phyloP scores from a whole-genome alignment of 75 land plant genomes.

The Pinus taeda region DNA sequence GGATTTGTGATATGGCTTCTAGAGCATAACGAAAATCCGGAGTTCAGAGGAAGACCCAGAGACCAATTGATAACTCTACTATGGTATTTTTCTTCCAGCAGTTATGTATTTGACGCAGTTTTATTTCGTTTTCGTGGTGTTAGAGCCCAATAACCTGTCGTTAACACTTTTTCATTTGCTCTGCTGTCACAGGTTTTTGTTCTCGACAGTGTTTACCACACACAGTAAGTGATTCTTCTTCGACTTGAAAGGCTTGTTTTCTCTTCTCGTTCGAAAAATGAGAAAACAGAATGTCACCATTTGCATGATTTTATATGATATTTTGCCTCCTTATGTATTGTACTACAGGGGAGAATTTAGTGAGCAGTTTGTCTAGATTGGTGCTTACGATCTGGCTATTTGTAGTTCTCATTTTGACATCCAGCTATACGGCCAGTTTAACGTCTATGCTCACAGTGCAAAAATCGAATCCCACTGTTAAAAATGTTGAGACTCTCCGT shows the following conservation, averaged over 20 bases:
- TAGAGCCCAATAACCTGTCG: background rate
- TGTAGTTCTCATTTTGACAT: constrained; percentile 37
- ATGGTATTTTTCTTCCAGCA: background rate
- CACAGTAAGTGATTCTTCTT: constrained; percentile 20
- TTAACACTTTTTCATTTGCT: no score
- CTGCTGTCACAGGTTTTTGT: background rate
- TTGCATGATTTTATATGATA: constrained; percentile 3
- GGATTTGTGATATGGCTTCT: constrained; percentile 27
- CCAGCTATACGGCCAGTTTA: constrained; percentile 56
- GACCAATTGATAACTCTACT: constrained; percentile 23
- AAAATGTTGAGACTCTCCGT: constrained; percentile 13
- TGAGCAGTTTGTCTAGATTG: constrained; percentile 21
- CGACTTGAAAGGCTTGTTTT: background rate
- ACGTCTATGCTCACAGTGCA: constrained; percentile 38
- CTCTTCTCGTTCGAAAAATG: background rate
- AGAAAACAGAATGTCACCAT: background rate
- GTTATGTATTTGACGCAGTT: background rate
- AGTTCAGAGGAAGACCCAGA: constrained; percentile 34
- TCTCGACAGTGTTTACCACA: constrained; percentile 16
- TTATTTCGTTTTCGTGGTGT: background rate
- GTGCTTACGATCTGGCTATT: constrained; percentile 34
- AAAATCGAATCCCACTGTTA: constrained; percentile 22
- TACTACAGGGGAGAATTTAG: constrained; percentile 50
- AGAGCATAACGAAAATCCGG: constrained; percentile 32
- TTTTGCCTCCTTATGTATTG: background rate